A percentile compares a stretch with the other conserved stretches of the same genome.
Conservation (phyloP, 1,284 basidiomycete genomes). For the Trametes hirsuta region DNA sequence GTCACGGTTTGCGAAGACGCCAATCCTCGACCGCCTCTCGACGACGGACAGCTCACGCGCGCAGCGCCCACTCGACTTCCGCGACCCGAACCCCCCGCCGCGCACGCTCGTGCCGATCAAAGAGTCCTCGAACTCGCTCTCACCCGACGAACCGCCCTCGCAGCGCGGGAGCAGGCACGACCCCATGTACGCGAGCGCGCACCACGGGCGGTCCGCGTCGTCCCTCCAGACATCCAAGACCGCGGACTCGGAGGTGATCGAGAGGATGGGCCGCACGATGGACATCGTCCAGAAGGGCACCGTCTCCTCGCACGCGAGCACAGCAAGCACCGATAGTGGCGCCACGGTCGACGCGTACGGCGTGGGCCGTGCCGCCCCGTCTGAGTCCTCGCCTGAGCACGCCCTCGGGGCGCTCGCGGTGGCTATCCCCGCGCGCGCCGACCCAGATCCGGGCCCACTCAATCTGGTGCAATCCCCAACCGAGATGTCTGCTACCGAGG, state of each 20-base stretch:
- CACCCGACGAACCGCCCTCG: slow-evolving; percentile 13
- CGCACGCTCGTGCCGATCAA: slow-evolving; percentile 54
- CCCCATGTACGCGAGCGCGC: slow-evolving; percentile 25
- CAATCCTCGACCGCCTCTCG: slow-evolving; percentile 44
- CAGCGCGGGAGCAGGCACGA: slow-evolving; percentile 14
- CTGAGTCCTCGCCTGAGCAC: neutral
- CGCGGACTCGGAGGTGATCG: slow-evolving; percentile 65
- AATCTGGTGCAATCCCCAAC: slow-evolving; percentile 29
- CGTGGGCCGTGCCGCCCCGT: neutral
- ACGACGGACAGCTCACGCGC: slow-evolving; percentile 27
- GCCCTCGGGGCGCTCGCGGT: slow-evolving; percentile 10
- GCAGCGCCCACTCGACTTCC: slow-evolving; percentile 49
- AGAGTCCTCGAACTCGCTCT: slow-evolving; percentile 44
- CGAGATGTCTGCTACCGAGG: slow-evolving; percentile 22
- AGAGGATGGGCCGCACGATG: slow-evolving; percentile 63
- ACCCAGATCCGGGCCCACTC: neutral
- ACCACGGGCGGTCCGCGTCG: slow-evolving; percentile 32
- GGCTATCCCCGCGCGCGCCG: slow-evolving; percentile 6
- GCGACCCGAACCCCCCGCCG: slow-evolving; percentile 74
- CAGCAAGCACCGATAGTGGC: slow-evolving; percentile 21
- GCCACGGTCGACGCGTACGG: slow-evolving; percentile 5
- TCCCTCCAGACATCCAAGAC: slow-evolving; percentile 40
- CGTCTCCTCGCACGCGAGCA: slow-evolving; percentile 38
- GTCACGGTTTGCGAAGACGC: slow-evolving; percentile 45
- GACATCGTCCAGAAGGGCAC: slow-evolving; percentile 65